Conservation (phyloP, 1,139 yeast species). For the Candida sp. region DNA sequence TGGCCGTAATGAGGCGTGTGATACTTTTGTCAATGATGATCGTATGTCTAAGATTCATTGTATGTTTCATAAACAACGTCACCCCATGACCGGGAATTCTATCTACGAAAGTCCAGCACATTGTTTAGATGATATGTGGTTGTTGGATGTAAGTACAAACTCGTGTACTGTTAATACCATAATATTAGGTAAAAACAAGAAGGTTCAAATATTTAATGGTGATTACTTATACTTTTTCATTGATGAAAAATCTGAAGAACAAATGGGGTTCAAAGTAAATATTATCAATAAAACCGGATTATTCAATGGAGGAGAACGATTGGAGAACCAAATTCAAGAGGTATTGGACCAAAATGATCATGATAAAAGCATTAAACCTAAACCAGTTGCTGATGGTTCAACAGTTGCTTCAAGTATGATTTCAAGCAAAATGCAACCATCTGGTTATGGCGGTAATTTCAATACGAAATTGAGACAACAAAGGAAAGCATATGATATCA, state of each 20-base stretch:
- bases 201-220: constrained; percentile 57
- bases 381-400: constrained; percentile 16
- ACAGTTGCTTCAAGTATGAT: constrained; percentile 7
- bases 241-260: constrained; percentile 51
- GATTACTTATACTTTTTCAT: constrained; percentile 65
- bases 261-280: constrained; percentile 49
- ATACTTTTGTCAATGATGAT: constrained; percentile 60
- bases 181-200: constrained; percentile 59
- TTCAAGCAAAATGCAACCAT: constrained; percentile 1
- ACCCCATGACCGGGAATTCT: constrained; percentile 48
- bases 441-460: constrained; percentile 26
- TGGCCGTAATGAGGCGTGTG: constrained; percentile 63
- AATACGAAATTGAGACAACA: constrained; percentile 25
- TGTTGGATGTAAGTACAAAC: constrained; percentile 76
- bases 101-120: constrained; percentile 66
- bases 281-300: constrained; percentile 58
- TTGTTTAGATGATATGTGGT: constrained; percentile 74
- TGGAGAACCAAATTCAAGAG: constrained; percentile 13
- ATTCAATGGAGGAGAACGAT: constrained; percentile 36
- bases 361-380: constrained; percentile 29
- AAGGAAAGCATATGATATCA: constrained; percentile 16
- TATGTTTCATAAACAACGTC: constrained; percentile 56
- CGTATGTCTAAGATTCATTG: constrained; percentile 86
- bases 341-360: constrained; percentile 22
- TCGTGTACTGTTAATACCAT: constrained; percentile 68